phyloP scores from a whole-genome alignment of 352 stramenopile species.

The Plasmopara muralis region DNA sequence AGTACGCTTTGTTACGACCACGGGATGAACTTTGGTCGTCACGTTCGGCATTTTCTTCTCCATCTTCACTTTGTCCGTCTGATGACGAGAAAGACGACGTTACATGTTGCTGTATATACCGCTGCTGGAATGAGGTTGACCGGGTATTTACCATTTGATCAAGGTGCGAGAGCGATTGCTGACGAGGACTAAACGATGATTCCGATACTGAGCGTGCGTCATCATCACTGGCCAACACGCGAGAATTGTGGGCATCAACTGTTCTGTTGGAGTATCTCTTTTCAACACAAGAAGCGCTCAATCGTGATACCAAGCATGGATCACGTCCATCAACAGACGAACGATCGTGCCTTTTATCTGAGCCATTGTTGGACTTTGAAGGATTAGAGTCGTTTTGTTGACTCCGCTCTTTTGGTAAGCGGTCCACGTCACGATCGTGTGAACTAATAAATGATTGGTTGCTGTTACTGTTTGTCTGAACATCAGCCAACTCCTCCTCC shows the following conservation, averaged over 20 bases:
- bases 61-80: slow-evolving; percentile 9
- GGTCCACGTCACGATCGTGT: no score
- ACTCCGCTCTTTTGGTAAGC: no score
- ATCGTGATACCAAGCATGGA: no score
- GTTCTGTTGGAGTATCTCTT: neutral
- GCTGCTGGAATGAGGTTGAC: slow-evolving; percentile 12
- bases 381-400: no score
- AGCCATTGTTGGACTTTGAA: no score
- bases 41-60: slow-evolving; percentile 1
- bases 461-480: no score
- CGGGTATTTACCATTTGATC: slow-evolving; percentile 15
- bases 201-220: slow-evolving; percentile 9
- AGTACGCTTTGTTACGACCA: neutral
- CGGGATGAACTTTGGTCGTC: slow-evolving; percentile 6
- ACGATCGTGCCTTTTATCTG: no score
- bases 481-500: no score
- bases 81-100: slow-evolving; percentile 24
- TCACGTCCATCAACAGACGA: no score
- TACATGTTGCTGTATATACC: slow-evolving; percentile 21
- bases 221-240: slow-evolving; percentile 2
- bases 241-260: neutral
- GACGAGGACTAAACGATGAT: slow-evolving; percentile 18
- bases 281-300: neutral
- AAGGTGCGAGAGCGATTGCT: slow-evolving; percentile 16
- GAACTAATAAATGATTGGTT: no score